Evolutionary conservation across 176 grass and related monocot species (phyloP).

Genomic region (Dactylis glomerata): DNA sequence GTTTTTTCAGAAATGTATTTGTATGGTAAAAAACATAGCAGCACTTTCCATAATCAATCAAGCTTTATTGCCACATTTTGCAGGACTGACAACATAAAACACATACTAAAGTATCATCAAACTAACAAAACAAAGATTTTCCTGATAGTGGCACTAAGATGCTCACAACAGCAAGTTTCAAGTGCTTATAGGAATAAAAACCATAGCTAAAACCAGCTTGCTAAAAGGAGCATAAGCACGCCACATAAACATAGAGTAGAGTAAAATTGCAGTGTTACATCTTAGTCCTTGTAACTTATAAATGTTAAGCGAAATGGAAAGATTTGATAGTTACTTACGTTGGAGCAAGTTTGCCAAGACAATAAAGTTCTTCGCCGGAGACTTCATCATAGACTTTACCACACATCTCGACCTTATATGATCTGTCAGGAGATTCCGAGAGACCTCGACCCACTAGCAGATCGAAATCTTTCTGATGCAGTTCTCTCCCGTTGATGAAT

Average conservation of each 20-base stretch:
- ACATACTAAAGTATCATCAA: background rate
- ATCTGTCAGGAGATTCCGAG: conserved; percentile 50
- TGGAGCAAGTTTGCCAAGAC: conserved; percentile 94
- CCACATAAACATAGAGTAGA: background rate
- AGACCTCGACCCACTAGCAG: conserved; percentile 75
- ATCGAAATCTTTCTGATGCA: conserved; percentile 85
- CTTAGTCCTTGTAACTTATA: background rate
- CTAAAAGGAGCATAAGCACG: background rate
- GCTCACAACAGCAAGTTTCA: background rate
- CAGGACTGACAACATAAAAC: too few species aligned
- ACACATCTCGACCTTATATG: conserved; percentile 81
- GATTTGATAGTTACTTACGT: conserved; percentile 66
- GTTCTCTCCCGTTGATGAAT: conserved; percentile 81
- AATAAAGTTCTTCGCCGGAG: conserved; percentile 80
- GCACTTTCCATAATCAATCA: background rate
- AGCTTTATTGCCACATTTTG: background rate
- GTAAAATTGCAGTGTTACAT: background rate
- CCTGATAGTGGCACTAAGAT: background rate
- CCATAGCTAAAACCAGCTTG: background rate
- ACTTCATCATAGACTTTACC: conserved; percentile 85
- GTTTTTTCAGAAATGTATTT: too few species aligned
- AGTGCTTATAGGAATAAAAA: background rate
- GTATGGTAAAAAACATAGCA: background rate
- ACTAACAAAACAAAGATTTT: background rate
- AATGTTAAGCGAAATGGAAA: background rate